phyloP scores from a whole-genome alignment of 2,329 filamentous ascomycete species.

The Colletotrichum godetiae region DNA sequence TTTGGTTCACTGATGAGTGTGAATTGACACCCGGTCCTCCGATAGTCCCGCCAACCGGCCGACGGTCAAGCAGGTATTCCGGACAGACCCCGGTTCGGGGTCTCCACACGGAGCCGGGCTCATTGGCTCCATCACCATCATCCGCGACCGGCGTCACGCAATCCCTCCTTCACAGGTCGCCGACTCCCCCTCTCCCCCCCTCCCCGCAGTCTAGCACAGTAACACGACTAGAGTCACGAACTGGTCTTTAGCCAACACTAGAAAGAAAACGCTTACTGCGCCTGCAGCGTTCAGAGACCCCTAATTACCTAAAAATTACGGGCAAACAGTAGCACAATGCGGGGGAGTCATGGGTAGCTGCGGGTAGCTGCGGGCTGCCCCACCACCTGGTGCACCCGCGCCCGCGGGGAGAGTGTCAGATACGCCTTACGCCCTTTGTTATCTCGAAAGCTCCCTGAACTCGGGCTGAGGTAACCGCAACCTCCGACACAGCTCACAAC shows the following conservation, averaged over 20 bases:
- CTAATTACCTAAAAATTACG: constrained; percentile 27
- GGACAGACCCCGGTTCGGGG: neutral
- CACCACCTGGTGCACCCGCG: constrained; percentile 7
- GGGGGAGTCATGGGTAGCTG: constrained; percentile 36
- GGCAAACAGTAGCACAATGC: constrained; percentile 31
- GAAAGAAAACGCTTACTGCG: neutral
- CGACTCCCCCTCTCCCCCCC: neutral
- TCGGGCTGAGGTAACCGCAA: neutral
- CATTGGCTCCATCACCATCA: neutral
- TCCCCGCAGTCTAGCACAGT: neutral
- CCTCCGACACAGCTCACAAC: neutral
- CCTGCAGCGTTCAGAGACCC: constrained; percentile 17
- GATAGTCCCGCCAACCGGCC: neutral
- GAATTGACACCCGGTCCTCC: neutral
- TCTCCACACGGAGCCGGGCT: constrained; percentile 6
- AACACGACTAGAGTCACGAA: neutral
- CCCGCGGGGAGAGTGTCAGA: constrained; percentile 21
- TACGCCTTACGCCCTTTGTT: constrained; percentile 32
- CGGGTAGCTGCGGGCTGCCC: constrained; percentile 37
- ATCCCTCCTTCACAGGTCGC: neutral
- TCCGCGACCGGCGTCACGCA: constrained; percentile 6
- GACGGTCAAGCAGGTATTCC: neutral
- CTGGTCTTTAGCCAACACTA: neutral
- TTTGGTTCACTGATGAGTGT: neutral
- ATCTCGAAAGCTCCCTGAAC: constrained; percentile 19